Percentiles rank a stretch among this genome's conserved stretches.
These are phyloP conservation scores for Meira miltonrushii DNA, from an alignment of 1,284 basidiomycete genomes.

Conservation along the genomic window DNA sequence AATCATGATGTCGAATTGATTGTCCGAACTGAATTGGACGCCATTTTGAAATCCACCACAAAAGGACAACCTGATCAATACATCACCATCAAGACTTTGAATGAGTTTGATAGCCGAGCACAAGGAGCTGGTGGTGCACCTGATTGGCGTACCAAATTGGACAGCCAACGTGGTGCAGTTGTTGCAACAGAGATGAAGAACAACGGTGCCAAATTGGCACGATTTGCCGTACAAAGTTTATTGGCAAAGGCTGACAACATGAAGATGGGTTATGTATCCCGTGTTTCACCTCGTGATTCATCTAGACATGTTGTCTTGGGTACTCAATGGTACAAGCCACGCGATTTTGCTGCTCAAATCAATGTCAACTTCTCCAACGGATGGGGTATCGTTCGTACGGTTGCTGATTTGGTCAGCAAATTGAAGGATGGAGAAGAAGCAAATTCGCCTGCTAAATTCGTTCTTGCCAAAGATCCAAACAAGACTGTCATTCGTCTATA, in stretches of 20 bases:
- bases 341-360: constrained; percentile 89
- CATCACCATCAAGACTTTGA: constrained; percentile 82
- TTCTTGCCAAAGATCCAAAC: constrained; percentile 52
- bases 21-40: constrained; percentile 94
- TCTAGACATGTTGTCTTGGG: constrained; percentile 92
- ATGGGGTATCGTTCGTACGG: constrained; percentile 80
- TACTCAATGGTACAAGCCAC: constrained; percentile 87
- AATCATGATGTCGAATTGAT: constrained; percentile 79
- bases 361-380: constrained; percentile 93
- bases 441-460: constrained; percentile 27
- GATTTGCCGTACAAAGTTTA: constrained; percentile 93
- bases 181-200: constrained; percentile 99
- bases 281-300: constrained; percentile 86
- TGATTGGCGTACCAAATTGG: constrained; percentile 93
- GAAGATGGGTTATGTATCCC: constrained; percentile 94
- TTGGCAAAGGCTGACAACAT: constrained; percentile 92
- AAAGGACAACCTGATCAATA: constrained; percentile 55
- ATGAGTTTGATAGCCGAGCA: constrained; percentile 92
- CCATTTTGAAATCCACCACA: constrained; percentile 59
- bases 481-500: constrained; percentile 83
- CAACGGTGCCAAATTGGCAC: constrained; percentile 94
- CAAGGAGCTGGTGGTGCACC: constrained; percentile 86
- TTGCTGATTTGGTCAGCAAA: constrained; percentile 45
- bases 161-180: constrained; percentile 93
- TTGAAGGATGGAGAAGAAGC: constrained; percentile 24